Conservation (phyloP, 768 basidiomycete genomes). For the Cubamyces lactineus region DNA sequence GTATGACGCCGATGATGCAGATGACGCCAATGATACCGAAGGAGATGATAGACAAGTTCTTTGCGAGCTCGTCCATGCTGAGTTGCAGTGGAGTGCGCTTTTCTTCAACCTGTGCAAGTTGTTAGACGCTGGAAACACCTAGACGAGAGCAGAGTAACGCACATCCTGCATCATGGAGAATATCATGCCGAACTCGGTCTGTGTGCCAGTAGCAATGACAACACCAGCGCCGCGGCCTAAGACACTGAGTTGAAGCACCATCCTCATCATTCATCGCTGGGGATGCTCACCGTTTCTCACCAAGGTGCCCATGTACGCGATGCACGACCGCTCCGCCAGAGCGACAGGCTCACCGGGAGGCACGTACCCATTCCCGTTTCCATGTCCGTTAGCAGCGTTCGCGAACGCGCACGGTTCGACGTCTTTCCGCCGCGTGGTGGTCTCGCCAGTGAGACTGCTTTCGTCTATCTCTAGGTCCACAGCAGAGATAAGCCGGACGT, state of each 20-base stretch:
- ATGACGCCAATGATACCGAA: conserved; percentile 96
- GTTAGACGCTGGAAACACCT: neutral
- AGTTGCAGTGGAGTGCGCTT: conserved; percentile 90
- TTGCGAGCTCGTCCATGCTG: conserved; percentile 95
- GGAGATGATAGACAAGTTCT: conserved; percentile 86
- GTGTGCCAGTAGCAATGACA: conserved; percentile 82
- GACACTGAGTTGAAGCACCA: too few species aligned
- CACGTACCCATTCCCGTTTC: conserved; percentile 24
- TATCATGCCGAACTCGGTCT: conserved; percentile 94
- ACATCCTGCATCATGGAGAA: conserved; percentile 99
- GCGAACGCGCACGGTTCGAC: conserved; percentile 56
- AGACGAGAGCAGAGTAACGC: neutral
- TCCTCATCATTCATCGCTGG: too few species aligned
- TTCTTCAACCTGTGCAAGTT: conserved; percentile 67
- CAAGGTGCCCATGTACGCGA: conserved; percentile 95
- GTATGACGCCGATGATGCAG: conserved; percentile 85
- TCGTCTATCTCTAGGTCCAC: conserved; percentile 94
- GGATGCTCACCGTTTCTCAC: conserved; percentile 75
- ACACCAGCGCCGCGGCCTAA: conserved; percentile 81
- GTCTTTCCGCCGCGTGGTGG: conserved; percentile 74
- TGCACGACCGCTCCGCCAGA: conserved; percentile 82
- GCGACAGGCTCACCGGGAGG: conserved; percentile 46
- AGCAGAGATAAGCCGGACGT: conserved; percentile 80
- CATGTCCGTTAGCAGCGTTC: conserved; percentile 23
- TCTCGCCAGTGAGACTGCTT: conserved; percentile 94